These are phyloP conservation scores for Capsella bursapastoris DNA, from an alignment of 345 rosid genomes.

Conservation along the genomic window DNA sequence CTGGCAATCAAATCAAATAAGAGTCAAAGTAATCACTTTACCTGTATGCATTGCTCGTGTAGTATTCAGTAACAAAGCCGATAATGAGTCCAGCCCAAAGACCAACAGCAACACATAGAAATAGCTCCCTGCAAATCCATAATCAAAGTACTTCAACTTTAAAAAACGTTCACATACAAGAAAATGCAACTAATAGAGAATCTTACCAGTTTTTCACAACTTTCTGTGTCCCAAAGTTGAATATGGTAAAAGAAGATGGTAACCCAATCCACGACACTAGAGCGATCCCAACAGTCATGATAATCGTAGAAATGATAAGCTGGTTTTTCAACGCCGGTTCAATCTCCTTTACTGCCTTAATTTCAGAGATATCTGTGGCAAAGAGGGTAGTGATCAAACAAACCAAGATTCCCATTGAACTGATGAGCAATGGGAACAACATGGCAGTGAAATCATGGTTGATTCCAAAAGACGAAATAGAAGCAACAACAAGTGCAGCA, in stretches of 20 bases:
- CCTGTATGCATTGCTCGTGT: slow-evolving; percentile 79
- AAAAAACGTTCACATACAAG: neutral
- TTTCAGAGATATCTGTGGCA: slow-evolving; percentile 71
- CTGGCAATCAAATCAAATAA: neutral
- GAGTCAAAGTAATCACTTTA: slow-evolving; percentile 20
- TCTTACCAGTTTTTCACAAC: slow-evolving; percentile 68
- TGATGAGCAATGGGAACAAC: slow-evolving; percentile 64
- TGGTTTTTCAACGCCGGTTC: slow-evolving; percentile 70
- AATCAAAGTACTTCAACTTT: neutral
- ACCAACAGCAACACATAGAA: slow-evolving; percentile 69
- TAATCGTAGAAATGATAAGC: slow-evolving; percentile 66
- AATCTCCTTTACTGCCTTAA: slow-evolving; percentile 69
- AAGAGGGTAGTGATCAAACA: slow-evolving; percentile 71
- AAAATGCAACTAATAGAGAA: neutral
- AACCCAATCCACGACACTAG: slow-evolving; percentile 53
- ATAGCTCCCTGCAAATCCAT: slow-evolving; percentile 60
- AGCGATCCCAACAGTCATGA: slow-evolving; percentile 72
- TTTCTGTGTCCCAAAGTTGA: slow-evolving; percentile 65
- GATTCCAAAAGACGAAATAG: slow-evolving; percentile 73
- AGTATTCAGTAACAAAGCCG: slow-evolving; percentile 71
- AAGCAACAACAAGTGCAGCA: slow-evolving; percentile 79
- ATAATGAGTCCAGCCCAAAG: slow-evolving; percentile 77
- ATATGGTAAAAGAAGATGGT: slow-evolving; percentile 67
- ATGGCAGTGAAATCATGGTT: slow-evolving; percentile 71
- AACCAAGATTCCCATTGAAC: slow-evolving; percentile 68